Base-by-base conservation (phyloP, 495 filamentous ascomycete species). In the Pseudoneurospora amorphoporcata region DNA sequence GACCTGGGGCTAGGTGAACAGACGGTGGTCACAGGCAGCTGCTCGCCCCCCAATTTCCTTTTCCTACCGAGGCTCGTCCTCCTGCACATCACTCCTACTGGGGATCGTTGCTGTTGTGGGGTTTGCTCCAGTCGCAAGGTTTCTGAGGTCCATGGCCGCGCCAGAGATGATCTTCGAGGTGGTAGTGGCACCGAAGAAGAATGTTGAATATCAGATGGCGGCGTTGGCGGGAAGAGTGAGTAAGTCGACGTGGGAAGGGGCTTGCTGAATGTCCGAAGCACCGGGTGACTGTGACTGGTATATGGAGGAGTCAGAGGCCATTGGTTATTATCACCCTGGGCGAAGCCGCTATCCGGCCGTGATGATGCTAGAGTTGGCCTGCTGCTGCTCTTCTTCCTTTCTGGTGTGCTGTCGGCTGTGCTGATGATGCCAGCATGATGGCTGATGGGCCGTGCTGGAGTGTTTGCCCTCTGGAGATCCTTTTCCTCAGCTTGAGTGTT, bases 181-280 rank as follows among this genome's bases (percentile, higher is more conserved):
- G 68, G 77, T 12, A 29, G 35, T 19, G 61, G 70, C 32, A 37
- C 43, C 53, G 29, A 58, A 68, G 43, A 70, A 43, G 69, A 32
- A 58, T 43, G n/a, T 41, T 35, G 73, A 19, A 39, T 61, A 23
- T 68, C 16, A 37, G 37, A 40, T 8, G 37, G 47, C 19, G 69
- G 39, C 38, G 70, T 29, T 29, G 73, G 53, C 3, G 79, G 79
- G 39, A 79, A 80, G n/a, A 80, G 73, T 2, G 79, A 78, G 47
- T 79, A 80, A 40, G 70, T 70, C 0, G 69, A 70, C 19, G 70
- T 70, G 12, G 76, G 71, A n/a, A 72, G 71, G 29, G 70, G 61
- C 73, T 70, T 77, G n/a, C 17, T 65, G 53, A 58, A 58, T n/a
- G 70, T 71, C 42, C 70, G 41, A 35, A 43, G 43, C 23, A n/a